Percentiles rank a stretch among this genome's conserved stretches.
These are phyloP conservation scores for Camptophora hylomeconis DNA, from an alignment of 2,329 filamentous ascomycete species.

Conservation along the genomic window DNA sequence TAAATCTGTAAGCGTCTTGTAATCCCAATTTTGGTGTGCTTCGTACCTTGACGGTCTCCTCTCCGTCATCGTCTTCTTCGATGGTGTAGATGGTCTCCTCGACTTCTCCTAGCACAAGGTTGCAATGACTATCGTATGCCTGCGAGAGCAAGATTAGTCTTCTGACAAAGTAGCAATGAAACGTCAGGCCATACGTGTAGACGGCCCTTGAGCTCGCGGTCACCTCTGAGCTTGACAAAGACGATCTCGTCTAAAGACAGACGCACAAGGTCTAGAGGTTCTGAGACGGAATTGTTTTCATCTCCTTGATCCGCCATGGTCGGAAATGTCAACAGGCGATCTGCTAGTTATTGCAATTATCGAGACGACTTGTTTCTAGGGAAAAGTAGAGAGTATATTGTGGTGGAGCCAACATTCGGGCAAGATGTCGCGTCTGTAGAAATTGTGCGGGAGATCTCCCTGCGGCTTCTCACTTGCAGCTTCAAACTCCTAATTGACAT, in stretches of 20 bases:
- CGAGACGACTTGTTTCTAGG: conserved; percentile 11
- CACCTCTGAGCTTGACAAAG: conserved; percentile 91
- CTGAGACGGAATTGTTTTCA: conserved; percentile 57
- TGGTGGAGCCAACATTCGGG: not conserved
- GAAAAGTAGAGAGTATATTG: not conserved
- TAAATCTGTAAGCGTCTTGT: conserved; percentile 4
- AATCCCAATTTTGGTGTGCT: not conserved
- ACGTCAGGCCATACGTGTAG: conserved; percentile 60
- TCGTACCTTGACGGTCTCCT: conserved; percentile 56
- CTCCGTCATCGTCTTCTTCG: conserved; percentile 74
- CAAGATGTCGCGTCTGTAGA: conserved; percentile 1
- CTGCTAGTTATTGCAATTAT: too few relatives aligned
- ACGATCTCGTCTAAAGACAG: conserved; percentile 86
- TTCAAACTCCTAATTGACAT: too few relatives aligned
- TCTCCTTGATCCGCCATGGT: conserved; percentile 75
- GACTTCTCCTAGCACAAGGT: conserved; percentile 87
- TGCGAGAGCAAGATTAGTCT: conserved; percentile 28
- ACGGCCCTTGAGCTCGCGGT: conserved; percentile 87
- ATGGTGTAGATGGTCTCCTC: conserved; percentile 94
- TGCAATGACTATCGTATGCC: conserved; percentile 99
- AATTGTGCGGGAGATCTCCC: too few relatives aligned
- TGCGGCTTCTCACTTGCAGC: too few relatives aligned
- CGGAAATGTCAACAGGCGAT: too few relatives aligned
- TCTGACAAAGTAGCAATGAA: conserved; percentile 1
- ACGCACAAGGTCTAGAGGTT: conserved; percentile 91